Evolutionary conservation across 306 rosid genomes (phyloP).

Genomic region (Ziziphus jujuba): DNA sequence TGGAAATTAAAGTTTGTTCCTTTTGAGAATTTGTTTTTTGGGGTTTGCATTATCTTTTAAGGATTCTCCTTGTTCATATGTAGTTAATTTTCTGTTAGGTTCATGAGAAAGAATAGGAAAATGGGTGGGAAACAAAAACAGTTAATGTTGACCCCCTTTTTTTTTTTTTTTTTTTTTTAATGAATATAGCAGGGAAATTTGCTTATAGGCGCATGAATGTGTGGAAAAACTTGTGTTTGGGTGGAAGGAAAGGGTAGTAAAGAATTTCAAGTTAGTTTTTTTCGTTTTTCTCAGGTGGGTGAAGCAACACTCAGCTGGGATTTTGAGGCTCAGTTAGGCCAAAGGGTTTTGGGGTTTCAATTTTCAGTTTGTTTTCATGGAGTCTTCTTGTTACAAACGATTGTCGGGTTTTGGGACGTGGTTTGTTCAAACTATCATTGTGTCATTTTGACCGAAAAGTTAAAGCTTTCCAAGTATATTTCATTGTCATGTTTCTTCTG

Average conservation of each 20-base stretch:
- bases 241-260: background rate
- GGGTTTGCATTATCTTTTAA: background rate
- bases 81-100: slow-evolving; percentile 10
- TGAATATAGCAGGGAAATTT: background rate
- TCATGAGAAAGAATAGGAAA: slow-evolving; percentile 17
- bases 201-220: background rate
- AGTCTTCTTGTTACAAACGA: background rate
- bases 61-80: slow-evolving; percentile 9
- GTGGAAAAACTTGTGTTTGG: background rate
- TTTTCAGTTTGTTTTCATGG: background rate
- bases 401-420: slow-evolving; percentile 1
- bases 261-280: background rate
- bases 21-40: background rate
- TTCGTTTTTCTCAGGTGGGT: background rate
- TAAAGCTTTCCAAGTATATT: background rate
- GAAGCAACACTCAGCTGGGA: background rate
- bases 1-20: background rate
- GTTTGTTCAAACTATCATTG: slow-evolving; percentile 4
- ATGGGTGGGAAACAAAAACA: background rate
- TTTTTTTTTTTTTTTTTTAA: background rate
- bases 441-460: background rate
- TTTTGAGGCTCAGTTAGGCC: background rate
- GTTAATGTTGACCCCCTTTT: background rate
- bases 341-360: too few relatives aligned
- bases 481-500: background rate